Evolutionary conservation across 2,329 filamentous ascomycete genomes (phyloP), one percentile per base, ranked within the genome.

Genomic region (Fusarium nisikadoi): DNA sequence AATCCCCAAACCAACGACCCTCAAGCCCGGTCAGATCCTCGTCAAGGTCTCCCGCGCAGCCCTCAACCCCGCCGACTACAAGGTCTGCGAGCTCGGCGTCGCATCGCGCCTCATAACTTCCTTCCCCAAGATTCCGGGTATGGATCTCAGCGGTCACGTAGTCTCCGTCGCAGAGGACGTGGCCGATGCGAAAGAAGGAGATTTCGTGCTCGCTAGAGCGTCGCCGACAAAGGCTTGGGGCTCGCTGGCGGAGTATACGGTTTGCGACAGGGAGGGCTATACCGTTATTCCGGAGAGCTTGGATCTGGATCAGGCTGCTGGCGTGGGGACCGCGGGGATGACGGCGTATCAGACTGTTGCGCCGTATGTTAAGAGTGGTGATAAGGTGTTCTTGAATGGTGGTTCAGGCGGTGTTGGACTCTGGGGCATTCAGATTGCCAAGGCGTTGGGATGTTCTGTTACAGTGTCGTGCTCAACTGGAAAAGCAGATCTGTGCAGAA

Each of bases 361-460:
- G 45, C 83, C 83, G 6, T 79, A 85, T 62, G 83, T 87, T 62
- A 83, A 83, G 55, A 67, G 79, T 8, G 88, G 88, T n/a, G 84
- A 87, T 57, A 86, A 84, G 73, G 83, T 93, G 17, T 89, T 92
- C 65, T 86, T 93, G 77, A 92, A 92, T 65, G 90, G 89, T 10
- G 89, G 90, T 1, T 89, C 87, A 0, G 91, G 91, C 4, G 91
- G 91, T 2, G 86, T 85, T 3, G 91, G 91, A 3, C 84, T 86
- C 0, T 91, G 86, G 66, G 87, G 84, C 1, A 88, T 93, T 50
- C 91, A 93, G 76, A 85, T 92, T 29, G 90, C 89, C 12, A 92
- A 92, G 75, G 80, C 83, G 0, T 72, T 90, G 8, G 90, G 90
- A 1, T 90, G 88, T 60, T 83, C 87, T 61, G 90, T 93, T 20